These are phyloP conservation scores for Pseudozyma flocculosa DNA, from an alignment of 1,284 basidiomycete species.

Conservation along the genomic window DNA sequence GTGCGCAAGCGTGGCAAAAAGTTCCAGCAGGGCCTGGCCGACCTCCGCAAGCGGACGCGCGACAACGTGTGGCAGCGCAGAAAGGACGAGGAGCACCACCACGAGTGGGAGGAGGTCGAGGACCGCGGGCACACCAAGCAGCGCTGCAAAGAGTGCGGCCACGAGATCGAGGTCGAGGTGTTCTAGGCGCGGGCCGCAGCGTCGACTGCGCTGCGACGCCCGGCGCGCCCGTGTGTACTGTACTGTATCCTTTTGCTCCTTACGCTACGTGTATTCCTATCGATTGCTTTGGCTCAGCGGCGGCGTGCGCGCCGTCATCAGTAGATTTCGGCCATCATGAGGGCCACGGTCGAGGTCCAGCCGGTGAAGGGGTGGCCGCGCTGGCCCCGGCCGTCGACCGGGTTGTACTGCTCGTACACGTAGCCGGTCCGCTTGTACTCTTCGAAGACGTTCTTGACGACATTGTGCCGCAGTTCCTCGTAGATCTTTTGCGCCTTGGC, in stretches of 20 bases:
- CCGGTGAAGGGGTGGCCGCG: conserved; percentile 65
- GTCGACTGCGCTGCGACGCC: background rate
- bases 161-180: conserved; percentile 41
- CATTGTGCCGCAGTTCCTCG: conserved; percentile 72
- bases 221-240: background rate
- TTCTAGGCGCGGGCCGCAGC: conserved; percentile 13
- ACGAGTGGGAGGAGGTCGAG: conserved; percentile 40
- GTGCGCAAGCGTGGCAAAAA: conserved; percentile 89
- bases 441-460: conserved; percentile 84
- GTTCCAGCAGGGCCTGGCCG: conserved; percentile 54
- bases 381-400: conserved; percentile 75
- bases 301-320: background rate
- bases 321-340: conserved; percentile 56
- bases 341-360: conserved; percentile 51
- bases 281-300: background rate
- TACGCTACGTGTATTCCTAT: background rate
- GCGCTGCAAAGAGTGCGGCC: conserved; percentile 40
- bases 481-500: conserved; percentile 75
- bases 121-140: conserved; percentile 28
- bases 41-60: conserved; percentile 48
- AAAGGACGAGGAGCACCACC: conserved; percentile 48
- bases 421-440: conserved; percentile 88
- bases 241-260: too few relatives aligned
- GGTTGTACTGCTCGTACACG: conserved; percentile 94
- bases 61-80: conserved; percentile 50